A percentile compares a stretch with the other conserved stretches of the same genome.
phyloP scores from a whole-genome alignment of 768 basidiomycete species.

The Lactarius pseudohatsudake region DNA sequence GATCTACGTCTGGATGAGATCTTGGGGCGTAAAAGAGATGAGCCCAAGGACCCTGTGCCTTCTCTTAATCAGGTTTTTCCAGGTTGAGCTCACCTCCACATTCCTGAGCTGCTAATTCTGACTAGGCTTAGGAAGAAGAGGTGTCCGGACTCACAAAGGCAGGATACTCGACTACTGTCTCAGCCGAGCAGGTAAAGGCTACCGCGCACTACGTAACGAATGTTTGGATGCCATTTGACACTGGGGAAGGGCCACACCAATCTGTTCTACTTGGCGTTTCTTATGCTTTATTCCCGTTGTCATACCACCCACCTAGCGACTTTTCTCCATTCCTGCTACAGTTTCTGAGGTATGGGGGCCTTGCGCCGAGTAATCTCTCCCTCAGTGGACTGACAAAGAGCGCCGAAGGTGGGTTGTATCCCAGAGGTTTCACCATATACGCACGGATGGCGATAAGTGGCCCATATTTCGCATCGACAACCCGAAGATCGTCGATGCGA shows the following conservation, averaged over 20 bases:
- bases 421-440: slow-evolving; percentile 19
- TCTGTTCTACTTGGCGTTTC: slow-evolving; percentile 22
- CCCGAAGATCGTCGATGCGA: not conserved
- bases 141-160: slow-evolving; percentile 6
- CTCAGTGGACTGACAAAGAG: not conserved
- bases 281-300: slow-evolving; percentile 10
- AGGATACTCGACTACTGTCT: slow-evolving; percentile 7
- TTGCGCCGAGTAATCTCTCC: not conserved
- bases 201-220: slow-evolving; percentile 11
- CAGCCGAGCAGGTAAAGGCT: slow-evolving; percentile 15
- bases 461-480: slow-evolving; percentile 20
- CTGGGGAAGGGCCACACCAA: slow-evolving; percentile 6
- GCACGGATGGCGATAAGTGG: slow-evolving; percentile 9
- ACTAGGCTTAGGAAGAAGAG: slow-evolving; percentile 17
- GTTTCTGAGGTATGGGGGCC: slow-evolving; percentile 26
- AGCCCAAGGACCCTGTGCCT: slow-evolving; percentile 17
- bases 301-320: slow-evolving; percentile 6
- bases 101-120: not conserved
- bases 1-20: slow-evolving; percentile 27
- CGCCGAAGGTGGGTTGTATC: slow-evolving; percentile 23
- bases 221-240: slow-evolving; percentile 22
- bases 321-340: slow-evolving; percentile 14
- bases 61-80: slow-evolving; percentile 27
- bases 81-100: slow-evolving; percentile 12
- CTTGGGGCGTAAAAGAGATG: slow-evolving; percentile 25